Conservation (phyloP, 2,329 filamentous ascomycete genomes). For the Boeremia lycopersici region DNA sequence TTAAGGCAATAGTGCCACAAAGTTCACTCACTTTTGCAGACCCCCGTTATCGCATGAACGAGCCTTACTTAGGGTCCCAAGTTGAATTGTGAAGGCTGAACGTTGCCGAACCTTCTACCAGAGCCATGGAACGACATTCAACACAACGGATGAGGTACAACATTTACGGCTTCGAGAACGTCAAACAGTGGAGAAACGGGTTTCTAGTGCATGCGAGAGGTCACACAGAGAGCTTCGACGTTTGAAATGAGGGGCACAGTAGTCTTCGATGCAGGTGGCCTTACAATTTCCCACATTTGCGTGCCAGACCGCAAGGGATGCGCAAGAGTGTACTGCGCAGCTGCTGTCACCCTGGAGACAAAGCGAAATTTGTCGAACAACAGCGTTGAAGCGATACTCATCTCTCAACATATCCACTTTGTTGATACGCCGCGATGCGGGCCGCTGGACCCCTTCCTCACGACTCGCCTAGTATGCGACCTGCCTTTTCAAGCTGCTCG, state of each 20-base stretch:
- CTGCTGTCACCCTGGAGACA: neutral
- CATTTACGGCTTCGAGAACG: constrained; percentile 8
- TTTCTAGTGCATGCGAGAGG: constrained; percentile 2
- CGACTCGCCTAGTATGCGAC: constrained; percentile 1
- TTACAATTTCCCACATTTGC: constrained; percentile 1
- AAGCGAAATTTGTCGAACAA: neutral
- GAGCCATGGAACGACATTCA: neutral
- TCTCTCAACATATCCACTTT: constrained; percentile 16
- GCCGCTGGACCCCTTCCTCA: constrained; percentile 8
- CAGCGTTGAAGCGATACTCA: constrained; percentile 5
- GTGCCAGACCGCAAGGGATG: constrained; percentile 1
- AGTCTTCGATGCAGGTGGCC: constrained; percentile 7
- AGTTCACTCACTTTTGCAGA: too few species aligned
- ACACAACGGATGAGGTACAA: neutral
- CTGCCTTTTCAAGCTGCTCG: constrained; percentile 10
- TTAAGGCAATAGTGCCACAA: too few species aligned
- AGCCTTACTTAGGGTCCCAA: too few species aligned
- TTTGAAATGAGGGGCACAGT: constrained; percentile 8
- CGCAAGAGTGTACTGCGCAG: neutral
- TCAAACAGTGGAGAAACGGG: neutral
- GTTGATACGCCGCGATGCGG: constrained; percentile 7
- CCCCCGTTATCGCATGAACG: too few species aligned
- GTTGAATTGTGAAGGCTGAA: neutral
- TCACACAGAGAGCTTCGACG: constrained; percentile 13
- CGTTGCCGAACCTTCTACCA: neutral